phyloP scores from a whole-genome alignment of 1,139 yeast species.

The Saccharomyces pastorianus region DNA sequence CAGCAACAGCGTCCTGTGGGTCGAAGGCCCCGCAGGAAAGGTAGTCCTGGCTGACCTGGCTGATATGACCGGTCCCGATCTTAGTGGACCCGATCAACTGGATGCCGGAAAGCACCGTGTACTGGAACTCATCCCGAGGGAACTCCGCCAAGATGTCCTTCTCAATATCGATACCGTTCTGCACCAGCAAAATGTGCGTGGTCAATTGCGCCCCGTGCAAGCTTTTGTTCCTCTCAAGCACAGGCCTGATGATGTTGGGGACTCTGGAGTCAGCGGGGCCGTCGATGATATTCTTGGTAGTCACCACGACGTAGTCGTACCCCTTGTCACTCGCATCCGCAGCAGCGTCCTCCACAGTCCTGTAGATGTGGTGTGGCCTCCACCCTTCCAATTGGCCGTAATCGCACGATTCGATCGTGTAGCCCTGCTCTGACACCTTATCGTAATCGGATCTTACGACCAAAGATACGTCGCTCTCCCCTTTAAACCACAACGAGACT shows the following conservation, averaged over 20 bases:
- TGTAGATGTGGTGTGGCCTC: constrained; percentile 42
- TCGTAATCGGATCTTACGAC: constrained; percentile 48
- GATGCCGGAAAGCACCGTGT: constrained; percentile 43
- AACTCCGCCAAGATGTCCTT: constrained; percentile 38
- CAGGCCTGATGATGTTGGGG: constrained; percentile 43
- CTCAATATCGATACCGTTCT: constrained; percentile 55
- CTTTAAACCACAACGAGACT: constrained; percentile 37
- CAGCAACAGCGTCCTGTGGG: constrained; percentile 17
- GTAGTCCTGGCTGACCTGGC: constrained; percentile 29
- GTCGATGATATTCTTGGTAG: constrained; percentile 56
- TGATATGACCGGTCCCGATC: constrained; percentile 23
- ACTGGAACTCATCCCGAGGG: constrained; percentile 32
- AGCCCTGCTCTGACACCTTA: constrained; percentile 40
- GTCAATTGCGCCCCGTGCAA: constrained; percentile 10
- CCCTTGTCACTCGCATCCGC: constrained; percentile 31
- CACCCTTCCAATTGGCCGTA: constrained; percentile 43
- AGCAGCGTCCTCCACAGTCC: constrained; percentile 36
- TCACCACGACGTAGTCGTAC: constrained; percentile 46
- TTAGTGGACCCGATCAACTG: constrained; percentile 40
- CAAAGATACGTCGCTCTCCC: constrained; percentile 37
- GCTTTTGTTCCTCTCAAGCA: constrained; percentile 30
- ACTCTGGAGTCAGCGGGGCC: constrained; percentile 34
- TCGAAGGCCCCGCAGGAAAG: constrained; percentile 43
- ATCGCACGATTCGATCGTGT: constrained; percentile 40
- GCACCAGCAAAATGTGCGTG: constrained; percentile 44